Evolutionary conservation across 2,329 filamentous ascomycete species (phyloP), one percentile per base, ranked within the genome.

Genomic region (Periconia digitata): DNA sequence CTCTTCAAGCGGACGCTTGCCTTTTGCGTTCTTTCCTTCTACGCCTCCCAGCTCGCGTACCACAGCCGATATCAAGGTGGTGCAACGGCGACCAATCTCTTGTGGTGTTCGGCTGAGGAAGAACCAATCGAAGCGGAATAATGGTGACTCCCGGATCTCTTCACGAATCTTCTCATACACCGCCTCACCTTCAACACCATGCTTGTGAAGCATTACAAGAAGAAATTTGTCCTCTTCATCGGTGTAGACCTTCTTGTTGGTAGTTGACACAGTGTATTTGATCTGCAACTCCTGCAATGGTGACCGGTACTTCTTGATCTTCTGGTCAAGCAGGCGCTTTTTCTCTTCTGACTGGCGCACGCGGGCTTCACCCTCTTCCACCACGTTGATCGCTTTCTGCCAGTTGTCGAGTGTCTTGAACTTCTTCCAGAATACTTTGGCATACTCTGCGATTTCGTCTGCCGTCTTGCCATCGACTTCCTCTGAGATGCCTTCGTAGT

Each of bases 91-190:
- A 53, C 90, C 88, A 60, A 99, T 87, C 73, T 99, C 94, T 42
- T 92, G 86, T 0, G 94, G 90, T 3, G 92, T 99, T 39, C 94
- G 85, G 70, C 90, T 95, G 35, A 99, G 81, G 79, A 99, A 96
- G 77, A 99, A 99, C 95, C 95, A 99, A 70, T 99, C 94, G 64
- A 99, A 99, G 34, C 94, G 85, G 81, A 99, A 99, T 3, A 99
- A 78, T 8, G 94, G 92, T 47, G 87, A 92, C 57, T 96, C 91
- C 27, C 92, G 87, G 57, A 99, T 96, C 69, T 97, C 94, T 56
- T 97, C 92, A n/a, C 94, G 87, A 66, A 99, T 96, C 70, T 85
- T 86, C 62, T 99, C 94, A 70, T 94, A 95, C 54, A 99, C 82
- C 27, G 84, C 84, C 62, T 97, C 92, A 1, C 88, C 87, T 67